Evolutionary conservation across 352 stramenopile genomes (phyloP).

Genomic region (Phytophthora pistaciae): DNA sequence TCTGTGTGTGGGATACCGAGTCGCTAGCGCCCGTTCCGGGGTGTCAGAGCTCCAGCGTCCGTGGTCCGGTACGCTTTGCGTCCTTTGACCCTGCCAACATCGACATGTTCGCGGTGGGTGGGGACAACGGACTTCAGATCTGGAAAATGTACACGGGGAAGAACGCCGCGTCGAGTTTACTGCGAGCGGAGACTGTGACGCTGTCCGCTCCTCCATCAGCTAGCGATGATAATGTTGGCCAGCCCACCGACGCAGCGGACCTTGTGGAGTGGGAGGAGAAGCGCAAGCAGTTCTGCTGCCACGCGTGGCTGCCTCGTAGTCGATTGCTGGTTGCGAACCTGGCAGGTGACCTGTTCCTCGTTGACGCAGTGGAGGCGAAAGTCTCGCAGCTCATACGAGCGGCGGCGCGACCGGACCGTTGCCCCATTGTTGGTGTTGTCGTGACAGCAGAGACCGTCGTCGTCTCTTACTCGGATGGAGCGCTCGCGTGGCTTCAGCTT

Average conservation of each 20-base stretch:
- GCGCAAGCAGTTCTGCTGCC: slow-evolving; percentile 55
- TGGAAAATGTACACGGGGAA: slow-evolving; percentile 75
- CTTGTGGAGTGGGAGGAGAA: slow-evolving; percentile 60
- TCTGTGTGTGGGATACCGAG: slow-evolving; percentile 79
- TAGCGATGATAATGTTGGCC: slow-evolving; percentile 1
- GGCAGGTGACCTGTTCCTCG: slow-evolving; percentile 60
- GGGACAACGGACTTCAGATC: slow-evolving; percentile 66
- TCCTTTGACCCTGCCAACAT: slow-evolving; percentile 77
- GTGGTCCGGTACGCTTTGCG: slow-evolving; percentile 44
- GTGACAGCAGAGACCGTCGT: slow-evolving; percentile 64
- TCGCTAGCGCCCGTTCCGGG: slow-evolving; percentile 57
- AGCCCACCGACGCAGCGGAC: slow-evolving; percentile 15
- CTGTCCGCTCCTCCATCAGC: slow-evolving; percentile 2
- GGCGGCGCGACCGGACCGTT: slow-evolving; percentile 44
- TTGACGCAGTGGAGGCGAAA: slow-evolving; percentile 45
- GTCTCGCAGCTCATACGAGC: slow-evolving; percentile 45
- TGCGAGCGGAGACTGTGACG: slow-evolving; percentile 39
- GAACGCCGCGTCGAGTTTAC: slow-evolving; percentile 33
- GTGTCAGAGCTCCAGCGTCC: slow-evolving; percentile 32
- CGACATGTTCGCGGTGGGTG: slow-evolving; percentile 72
- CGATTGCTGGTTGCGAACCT: slow-evolving; percentile 60
- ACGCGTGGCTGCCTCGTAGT: slow-evolving; percentile 65
- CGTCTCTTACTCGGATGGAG: slow-evolving; percentile 57
- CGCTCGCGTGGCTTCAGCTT: slow-evolving; percentile 58
- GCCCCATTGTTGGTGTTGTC: slow-evolving; percentile 55